Evolutionary conservation across 2,329 filamentous ascomycete genomes (phyloP).

Genomic region (Phaeoacremonium minimum): DNA sequence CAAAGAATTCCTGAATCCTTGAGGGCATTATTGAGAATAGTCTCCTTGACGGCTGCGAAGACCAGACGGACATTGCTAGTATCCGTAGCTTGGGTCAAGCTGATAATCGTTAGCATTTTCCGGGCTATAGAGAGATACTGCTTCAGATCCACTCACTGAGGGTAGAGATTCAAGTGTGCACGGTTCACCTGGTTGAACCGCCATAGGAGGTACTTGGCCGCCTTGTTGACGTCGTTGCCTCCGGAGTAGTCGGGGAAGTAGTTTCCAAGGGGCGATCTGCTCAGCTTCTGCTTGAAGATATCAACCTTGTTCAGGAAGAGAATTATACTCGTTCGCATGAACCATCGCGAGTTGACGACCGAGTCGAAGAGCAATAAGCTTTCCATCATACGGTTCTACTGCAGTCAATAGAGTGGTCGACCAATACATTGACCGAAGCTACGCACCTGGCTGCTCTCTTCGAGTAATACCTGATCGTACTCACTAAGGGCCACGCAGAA

Average conservation of each 20-base stretch:
- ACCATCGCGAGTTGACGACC: constrained; percentile 98
- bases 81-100: constrained; percentile 96
- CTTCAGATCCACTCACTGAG: constrained; percentile 96
- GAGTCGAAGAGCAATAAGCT: constrained; percentile 94
- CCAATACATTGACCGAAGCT: not conserved
- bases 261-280: constrained; percentile 81
- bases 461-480: constrained; percentile 94
- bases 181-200: constrained; percentile 98
- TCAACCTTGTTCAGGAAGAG: constrained; percentile 99
- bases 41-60: constrained; percentile 97
- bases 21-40: constrained; percentile 94
- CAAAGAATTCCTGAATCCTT: constrained; percentile 96
- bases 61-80: constrained; percentile 97
- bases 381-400: constrained; percentile 98
- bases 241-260: constrained; percentile 99
- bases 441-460: constrained; percentile 92
- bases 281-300: constrained; percentile 92
- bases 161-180: constrained; percentile 92
- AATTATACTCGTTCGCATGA: constrained; percentile 98
- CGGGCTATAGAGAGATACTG: too few relatives aligned
- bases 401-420: constrained; percentile 7
- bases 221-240: constrained; percentile 95
- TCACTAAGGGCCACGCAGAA: constrained; percentile 98
- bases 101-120: constrained; percentile 31
- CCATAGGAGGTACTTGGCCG: constrained; percentile 96